phyloP scores from a whole-genome alignment of 2,329 filamentous ascomycete species.

The Fusarium sublunatum region DNA sequence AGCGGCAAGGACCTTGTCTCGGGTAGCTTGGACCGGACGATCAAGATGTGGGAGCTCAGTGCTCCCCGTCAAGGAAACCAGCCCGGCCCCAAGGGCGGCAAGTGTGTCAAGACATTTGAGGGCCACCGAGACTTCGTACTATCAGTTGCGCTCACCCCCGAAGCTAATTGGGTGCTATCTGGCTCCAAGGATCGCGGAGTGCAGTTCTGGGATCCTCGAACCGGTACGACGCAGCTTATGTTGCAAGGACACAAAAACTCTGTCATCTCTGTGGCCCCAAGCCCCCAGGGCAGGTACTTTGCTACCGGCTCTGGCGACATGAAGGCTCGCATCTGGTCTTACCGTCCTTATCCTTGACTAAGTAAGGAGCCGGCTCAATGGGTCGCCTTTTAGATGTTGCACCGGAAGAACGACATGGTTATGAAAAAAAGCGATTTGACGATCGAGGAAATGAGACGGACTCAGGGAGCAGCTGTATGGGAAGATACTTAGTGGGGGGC shows the following conservation, averaged over 20 bases:
- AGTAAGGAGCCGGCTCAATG: conserved; percentile 35
- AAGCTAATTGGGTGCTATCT: conserved; percentile 94
- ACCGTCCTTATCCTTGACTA: conserved; percentile 60
- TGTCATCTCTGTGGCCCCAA: conserved; percentile 96
- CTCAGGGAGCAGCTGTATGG: conserved; percentile 24
- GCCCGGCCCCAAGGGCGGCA: conserved; percentile 81
- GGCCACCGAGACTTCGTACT: conserved; percentile 98
- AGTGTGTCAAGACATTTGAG: conserved; percentile 96
- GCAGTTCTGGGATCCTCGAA: conserved; percentile 97
- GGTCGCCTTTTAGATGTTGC: conserved; percentile 30
- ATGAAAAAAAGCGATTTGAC: conserved; percentile 23
- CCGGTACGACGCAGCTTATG: conserved; percentile 96
- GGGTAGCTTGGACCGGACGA: conserved; percentile 95
- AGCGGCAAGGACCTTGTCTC: conserved; percentile 93
- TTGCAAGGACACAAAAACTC: conserved; percentile 99
- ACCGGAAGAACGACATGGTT: conserved; percentile 13
- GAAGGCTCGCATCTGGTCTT: conserved; percentile 97
- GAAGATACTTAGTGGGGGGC: conserved; percentile 20
- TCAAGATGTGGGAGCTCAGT: conserved; percentile 98
- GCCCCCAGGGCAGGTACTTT: conserved; percentile 87
- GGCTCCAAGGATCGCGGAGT: conserved; percentile 97
- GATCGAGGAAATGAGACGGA: conserved; percentile 19
- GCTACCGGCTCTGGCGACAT: conserved; percentile 97
- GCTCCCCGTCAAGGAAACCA: conserved; percentile 75
- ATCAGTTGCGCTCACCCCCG: conserved; percentile 92